Evolutionary conservation across 129 eudicot genomes (phyloP).

Genomic region (Helianthus tuberosus): DNA sequence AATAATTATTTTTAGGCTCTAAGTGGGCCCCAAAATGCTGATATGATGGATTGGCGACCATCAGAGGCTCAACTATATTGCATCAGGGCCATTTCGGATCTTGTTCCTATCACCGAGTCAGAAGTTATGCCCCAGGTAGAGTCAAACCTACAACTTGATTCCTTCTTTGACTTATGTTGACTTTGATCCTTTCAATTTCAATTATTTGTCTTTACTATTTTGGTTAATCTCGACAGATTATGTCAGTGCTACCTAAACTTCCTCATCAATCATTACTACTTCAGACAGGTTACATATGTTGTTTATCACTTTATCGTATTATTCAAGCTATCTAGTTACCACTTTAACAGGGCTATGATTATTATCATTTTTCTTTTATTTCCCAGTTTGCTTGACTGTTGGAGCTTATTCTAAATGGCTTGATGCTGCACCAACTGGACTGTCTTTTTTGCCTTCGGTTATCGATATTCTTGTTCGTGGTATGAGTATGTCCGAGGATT

Average conservation of each 20-base stretch:
- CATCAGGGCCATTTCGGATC: conserved; percentile 90
- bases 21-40: conserved; percentile 55
- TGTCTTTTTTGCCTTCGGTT: conserved; percentile 78
- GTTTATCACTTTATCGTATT: conserved; percentile 18
- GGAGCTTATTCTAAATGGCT: conserved; percentile 99
- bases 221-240: conserved; percentile 59
- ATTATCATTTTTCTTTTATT: conserved; percentile 4
- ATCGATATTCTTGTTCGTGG: conserved; percentile 92
- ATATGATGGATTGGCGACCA: conserved; percentile 80
- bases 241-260: conserved; percentile 89
- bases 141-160: conserved; percentile 24
- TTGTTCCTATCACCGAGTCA: conserved; percentile 71
- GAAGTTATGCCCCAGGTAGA: conserved; percentile 96
- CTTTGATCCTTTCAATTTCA: conserved; percentile 7
- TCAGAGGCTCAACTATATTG: conserved; percentile 97
- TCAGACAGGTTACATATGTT: conserved; percentile 69
- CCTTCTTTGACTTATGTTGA: conserved; percentile 25
- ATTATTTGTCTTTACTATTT: conserved; percentile 1
- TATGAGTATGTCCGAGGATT: conserved; percentile 94
- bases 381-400: conserved; percentile 77
- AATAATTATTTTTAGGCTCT: conserved; percentile 56
- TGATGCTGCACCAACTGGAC: conserved; percentile 80
- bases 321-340: conserved; percentile 18
- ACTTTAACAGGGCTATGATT: conserved; percentile 10
- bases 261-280: conserved; percentile 90